Conservation (phyloP, 2,329 filamentous ascomycete genomes). For the Hansfordia pulvinata region DNA sequence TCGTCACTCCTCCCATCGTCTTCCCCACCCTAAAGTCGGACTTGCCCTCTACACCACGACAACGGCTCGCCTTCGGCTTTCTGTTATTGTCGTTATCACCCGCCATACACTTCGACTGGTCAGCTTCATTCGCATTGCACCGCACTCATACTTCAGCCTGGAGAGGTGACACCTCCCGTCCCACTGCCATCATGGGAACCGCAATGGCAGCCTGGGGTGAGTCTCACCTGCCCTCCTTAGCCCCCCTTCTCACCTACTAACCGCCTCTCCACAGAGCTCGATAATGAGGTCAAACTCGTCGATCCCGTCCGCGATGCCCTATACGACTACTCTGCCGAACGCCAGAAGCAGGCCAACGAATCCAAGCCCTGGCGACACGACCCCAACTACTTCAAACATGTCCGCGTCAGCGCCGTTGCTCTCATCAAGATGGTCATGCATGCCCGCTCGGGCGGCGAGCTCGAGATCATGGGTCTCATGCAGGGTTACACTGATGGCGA, state of each 20-base stretch:
- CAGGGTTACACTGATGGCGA: conserved; percentile 82
- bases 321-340: conserved; percentile 63
- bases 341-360: conserved; percentile 52
- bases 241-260: conserved; percentile 6
- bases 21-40: too few relatives aligned
- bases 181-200: conserved; percentile 32
- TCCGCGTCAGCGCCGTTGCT: conserved; percentile 86
- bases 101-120: too few relatives aligned
- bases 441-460: conserved; percentile 78
- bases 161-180: too few relatives aligned
- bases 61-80: too few relatives aligned
- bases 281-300: conserved; percentile 73
- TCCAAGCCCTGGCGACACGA: conserved; percentile 65
- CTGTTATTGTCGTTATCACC: too few relatives aligned
- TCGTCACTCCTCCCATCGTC: too few relatives aligned
- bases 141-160: too few relatives aligned
- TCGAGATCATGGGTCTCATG: conserved; percentile 98
- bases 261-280: conserved; percentile 50
- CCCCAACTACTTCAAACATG: conserved; percentile 79
- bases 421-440: conserved; percentile 99
- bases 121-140: too few relatives aligned
- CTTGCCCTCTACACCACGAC: too few relatives aligned
- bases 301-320: conserved; percentile 83
- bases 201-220: conserved; percentile 50
- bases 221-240: conserved; percentile 4